A percentile compares a stretch with the other conserved stretches of the same genome.
Conservation (phyloP, 75 land plant genomes). For the Cupressus sempervirens region DNA sequence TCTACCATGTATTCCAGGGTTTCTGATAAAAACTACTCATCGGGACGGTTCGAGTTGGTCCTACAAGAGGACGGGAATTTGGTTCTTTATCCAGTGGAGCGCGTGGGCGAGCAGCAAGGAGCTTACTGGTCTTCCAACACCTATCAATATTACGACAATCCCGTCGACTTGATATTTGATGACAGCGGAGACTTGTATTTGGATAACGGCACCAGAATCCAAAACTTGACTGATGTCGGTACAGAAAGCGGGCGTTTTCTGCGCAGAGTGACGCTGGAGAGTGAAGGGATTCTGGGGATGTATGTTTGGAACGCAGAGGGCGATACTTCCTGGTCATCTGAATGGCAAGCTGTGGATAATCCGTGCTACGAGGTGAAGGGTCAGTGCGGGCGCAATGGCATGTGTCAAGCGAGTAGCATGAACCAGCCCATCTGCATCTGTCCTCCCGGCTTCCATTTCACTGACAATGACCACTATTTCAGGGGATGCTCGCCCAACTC, state of each 20-base stretch:
- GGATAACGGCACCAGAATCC: background rate
- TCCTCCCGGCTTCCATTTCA: background rate
- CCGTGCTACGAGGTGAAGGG: background rate
- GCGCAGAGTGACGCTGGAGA: slow-evolving; percentile 18
- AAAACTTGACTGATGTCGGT: background rate
- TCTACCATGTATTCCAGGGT: background rate
- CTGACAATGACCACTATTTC: background rate
- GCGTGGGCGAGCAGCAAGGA: background rate
- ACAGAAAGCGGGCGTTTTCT: background rate
- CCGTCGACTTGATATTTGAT: background rate
- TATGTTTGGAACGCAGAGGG: background rate
- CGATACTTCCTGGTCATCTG: slow-evolving; percentile 10
- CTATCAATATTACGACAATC: background rate
- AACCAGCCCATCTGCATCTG: background rate
- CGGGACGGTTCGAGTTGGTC: background rate
- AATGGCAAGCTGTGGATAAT: background rate
- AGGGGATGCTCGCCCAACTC: background rate
- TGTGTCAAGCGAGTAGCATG: background rate
- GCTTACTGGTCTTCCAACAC: background rate
- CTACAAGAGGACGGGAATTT: background rate
- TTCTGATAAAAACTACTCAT: background rate
- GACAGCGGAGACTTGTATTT: background rate
- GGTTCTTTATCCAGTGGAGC: background rate
- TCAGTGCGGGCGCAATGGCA: background rate
- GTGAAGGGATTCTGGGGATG: slow-evolving; percentile 25